Conservation (phyloP, 106 monocot genomes). For the Platanthera zijinensis region DNA sequence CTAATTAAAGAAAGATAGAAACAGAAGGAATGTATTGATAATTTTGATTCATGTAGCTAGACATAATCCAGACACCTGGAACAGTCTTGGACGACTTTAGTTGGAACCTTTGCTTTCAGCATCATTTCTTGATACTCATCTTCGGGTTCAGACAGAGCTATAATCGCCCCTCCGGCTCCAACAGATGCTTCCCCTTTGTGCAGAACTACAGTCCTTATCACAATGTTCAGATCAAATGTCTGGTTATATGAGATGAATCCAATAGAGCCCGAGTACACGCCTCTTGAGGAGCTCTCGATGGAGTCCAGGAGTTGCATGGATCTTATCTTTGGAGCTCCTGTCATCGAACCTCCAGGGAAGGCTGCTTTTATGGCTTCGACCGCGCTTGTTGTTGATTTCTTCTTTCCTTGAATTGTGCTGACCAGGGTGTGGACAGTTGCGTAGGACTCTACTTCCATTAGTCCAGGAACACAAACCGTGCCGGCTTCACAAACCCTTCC, state of each 20-base stretch:
- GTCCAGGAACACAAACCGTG: conserved; percentile 55
- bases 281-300: conserved; percentile 67
- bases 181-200: conserved; percentile 69
- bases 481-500: conserved; percentile 86
- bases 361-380: conserved; percentile 76
- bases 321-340: conserved; percentile 91
- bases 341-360: conserved; percentile 96
- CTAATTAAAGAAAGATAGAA: background rate
- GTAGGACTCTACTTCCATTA: conserved; percentile 89
- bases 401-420: conserved; percentile 75
- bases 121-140: conserved; percentile 87
- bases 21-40: background rate
- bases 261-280: conserved; percentile 88
- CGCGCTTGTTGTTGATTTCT: conserved; percentile 32
- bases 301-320: conserved; percentile 93
- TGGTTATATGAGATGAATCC: conserved; percentile 91
- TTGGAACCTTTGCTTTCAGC: conserved; percentile 78
- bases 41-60: background rate
- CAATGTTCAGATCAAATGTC: conserved; percentile 85
- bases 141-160: conserved; percentile 65
- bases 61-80: conserved; percentile 8
- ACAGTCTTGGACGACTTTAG: conserved; percentile 36
- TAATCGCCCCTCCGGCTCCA: conserved; percentile 89
- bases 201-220: conserved; percentile 73
- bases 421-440: conserved; percentile 93